Evolutionary conservation across 1,284 basidiomycete genomes (phyloP).

Genomic region (Cystobasidiaceae sp.): DNA sequence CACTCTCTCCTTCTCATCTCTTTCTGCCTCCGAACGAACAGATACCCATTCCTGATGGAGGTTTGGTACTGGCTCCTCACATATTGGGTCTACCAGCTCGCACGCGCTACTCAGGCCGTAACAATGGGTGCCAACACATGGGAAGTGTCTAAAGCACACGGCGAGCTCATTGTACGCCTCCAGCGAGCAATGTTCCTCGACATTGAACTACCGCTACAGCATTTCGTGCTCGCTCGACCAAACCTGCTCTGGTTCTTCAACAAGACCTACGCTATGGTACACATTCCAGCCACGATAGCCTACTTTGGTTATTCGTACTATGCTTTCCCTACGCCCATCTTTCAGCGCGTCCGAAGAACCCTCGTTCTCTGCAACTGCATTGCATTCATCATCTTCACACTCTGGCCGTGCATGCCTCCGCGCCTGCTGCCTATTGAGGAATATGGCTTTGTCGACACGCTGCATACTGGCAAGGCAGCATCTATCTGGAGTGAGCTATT

Average conservation of each 20-base stretch:
- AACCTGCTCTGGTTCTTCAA: slow-evolving; percentile 44
- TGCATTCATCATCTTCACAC: slow-evolving; percentile 47
- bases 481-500: slow-evolving; percentile 37
- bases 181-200: slow-evolving; percentile 44
- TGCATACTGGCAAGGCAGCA: slow-evolving; percentile 44
- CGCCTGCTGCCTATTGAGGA: slow-evolving; percentile 42
- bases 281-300: slow-evolving; percentile 47
- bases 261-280: slow-evolving; percentile 47
- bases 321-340: slow-evolving; percentile 42
- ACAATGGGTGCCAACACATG: slow-evolving; percentile 46
- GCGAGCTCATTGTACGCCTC: slow-evolving; percentile 42
- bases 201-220: slow-evolving; percentile 45
- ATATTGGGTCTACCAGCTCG: slow-evolving; percentile 45
- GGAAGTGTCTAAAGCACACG: slow-evolving; percentile 44
- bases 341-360: slow-evolving; percentile 45
- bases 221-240: slow-evolving; percentile 40
- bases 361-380: slow-evolving; percentile 47
- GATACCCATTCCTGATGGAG: slow-evolving; percentile 21
- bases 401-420: slow-evolving; percentile 49
- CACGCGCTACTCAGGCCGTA: slow-evolving; percentile 44
- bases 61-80: slow-evolving; percentile 18
- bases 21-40: too few relatives aligned
- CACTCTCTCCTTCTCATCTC: too few relatives aligned
- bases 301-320: slow-evolving; percentile 46
- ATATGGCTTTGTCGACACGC: slow-evolving; percentile 43